Conservation (phyloP, 805 yeast genomes). For the Lipomyces anomalus region DNA sequence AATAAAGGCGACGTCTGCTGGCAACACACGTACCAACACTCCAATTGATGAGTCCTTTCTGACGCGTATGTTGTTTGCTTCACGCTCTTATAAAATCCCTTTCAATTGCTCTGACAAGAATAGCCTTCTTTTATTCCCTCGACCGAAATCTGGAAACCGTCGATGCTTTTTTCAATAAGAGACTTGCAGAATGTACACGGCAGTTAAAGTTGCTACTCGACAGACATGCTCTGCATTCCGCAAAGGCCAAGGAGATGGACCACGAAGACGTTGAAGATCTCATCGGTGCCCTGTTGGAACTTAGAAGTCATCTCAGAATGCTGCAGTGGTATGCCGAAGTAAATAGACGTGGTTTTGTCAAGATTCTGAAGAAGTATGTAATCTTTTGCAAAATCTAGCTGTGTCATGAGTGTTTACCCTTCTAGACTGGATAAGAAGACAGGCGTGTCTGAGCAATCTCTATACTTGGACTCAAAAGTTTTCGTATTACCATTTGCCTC, state of each 20-base stretch:
- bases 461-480: slow-evolving; percentile 61
- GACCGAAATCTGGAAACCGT: slow-evolving; percentile 80
- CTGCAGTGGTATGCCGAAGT: slow-evolving; percentile 91
- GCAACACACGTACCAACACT: slow-evolving; percentile 7
- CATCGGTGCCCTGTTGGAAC: slow-evolving; percentile 62
- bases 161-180: slow-evolving; percentile 68
- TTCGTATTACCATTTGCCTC: slow-evolving; percentile 72
- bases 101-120: slow-evolving; percentile 1
- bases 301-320: slow-evolving; percentile 70
- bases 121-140: slow-evolving; percentile 63
- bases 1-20: slow-evolving; percentile 10
- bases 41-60: slow-evolving; percentile 21
- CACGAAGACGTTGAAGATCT: slow-evolving; percentile 59
- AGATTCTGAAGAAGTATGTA: slow-evolving; percentile 66
- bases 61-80: slow-evolving; percentile 20
- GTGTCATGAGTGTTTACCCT: not conserved
- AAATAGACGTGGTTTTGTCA: slow-evolving; percentile 81
- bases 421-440: slow-evolving; percentile 66
- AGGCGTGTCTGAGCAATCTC: slow-evolving; percentile 51
- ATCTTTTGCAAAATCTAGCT: too few species aligned
- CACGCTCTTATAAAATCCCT: not conserved
- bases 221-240: slow-evolving; percentile 31
- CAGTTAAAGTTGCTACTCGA: slow-evolving; percentile 46
- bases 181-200: slow-evolving; percentile 67
- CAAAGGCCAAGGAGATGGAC: slow-evolving; percentile 33